Evolutionary conservation across 1,284 basidiomycete species (phyloP), one percentile per base, ranked within the genome.

Genomic region (Pholiota adiposa): DNA sequence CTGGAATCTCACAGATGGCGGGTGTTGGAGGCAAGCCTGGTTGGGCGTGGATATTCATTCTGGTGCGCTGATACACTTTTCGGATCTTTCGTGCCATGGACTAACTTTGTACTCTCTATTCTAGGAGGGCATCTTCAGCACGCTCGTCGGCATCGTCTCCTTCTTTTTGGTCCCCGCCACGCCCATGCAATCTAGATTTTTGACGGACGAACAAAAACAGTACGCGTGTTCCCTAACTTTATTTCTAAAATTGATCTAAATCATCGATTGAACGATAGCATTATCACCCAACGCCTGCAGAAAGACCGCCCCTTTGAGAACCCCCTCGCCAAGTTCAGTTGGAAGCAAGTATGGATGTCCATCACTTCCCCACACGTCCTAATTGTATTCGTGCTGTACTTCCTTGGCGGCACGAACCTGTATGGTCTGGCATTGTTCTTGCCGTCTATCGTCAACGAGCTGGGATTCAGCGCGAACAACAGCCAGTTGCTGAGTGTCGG

Each of bases 31-130:
- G 80, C 6, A 77, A 73, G 27, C 74, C 78, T 1, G 82, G 82
- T 0, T 85, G 84, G 85, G 76, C 81, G 16, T 90, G 88, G 88
- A 88, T 91, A 62, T 87, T 86, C 69, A 84, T 86, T 61, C 63
- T 86, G 51, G 85, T 75, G 58, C 29, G 71, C 63, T 14, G 14
- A 19, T 34, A 12, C 36, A 8, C 51, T 31, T 44, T 16, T 25
- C n/a, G 27, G 16, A 11, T 18, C 2, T 9, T 29, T 46, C 18
- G 9, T 16, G 5, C 29, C 27, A 16, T 29, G n/a, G 33, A 11
- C 21, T 41, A 31, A 52, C 23, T 11, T 21, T 38, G 36, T 7
- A 38, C 16, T 12, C 14, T 38, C 16, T 38, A 16, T 25, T 27
- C 60, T 46, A 44, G 80, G 83, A 86, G 64, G 85, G 83, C 12